Evolutionary conservation across 257 asterid species (phyloP), one percentile per base, ranked within the genome.

Genomic region (Paulownia fortunei): DNA sequence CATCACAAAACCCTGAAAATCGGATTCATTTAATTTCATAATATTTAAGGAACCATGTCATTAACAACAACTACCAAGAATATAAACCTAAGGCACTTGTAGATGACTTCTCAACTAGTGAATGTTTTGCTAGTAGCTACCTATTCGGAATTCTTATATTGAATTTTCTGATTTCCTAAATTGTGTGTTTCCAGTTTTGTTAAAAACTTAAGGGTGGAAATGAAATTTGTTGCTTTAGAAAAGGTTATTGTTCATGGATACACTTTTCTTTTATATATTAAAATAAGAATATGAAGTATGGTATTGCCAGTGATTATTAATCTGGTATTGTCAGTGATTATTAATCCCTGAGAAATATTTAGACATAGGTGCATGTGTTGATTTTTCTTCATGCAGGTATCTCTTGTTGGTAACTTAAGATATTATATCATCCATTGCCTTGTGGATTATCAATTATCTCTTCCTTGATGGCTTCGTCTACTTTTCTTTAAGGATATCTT

Each of bases 361-460:
- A 7, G 42, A n/a, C 9, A 42, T 47, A 47, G 23, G 44, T 52
- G 36, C 55, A 21, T 32, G 3, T 63, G 12, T 71, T 66, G 51
- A 11, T n/a, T 37, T 46, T 67, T 60, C 41, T 30, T 34, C 60
- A 36, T 13, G 44, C 34, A 44, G 34, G 21, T 15, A 65, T 73
- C 52, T 30, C 46, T 46, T 52, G 13, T 75, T 69, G 46, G 59
- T 36, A 46, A 52, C 61, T 55, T 52, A 8, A 76, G 27, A 42
- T 32, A 49, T 67, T 27, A 39, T 47, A 9, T 6, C 66, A 65
- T 44, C 59, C 54, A 76, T 55, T 39, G 58, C 37, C 23, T 41
- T 60, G 27, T 68, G 78, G 54, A 73, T 61, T 65, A 47, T 56
- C 19, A 58, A 27, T 37, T 47, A 34, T 80, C 11, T 60, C 64